Percentiles rank a stretch among this genome's conserved stretches.
Evolutionary conservation across 495 filamentous ascomycete species (phyloP).

Genomic region (Neurospora sp.): DNA sequence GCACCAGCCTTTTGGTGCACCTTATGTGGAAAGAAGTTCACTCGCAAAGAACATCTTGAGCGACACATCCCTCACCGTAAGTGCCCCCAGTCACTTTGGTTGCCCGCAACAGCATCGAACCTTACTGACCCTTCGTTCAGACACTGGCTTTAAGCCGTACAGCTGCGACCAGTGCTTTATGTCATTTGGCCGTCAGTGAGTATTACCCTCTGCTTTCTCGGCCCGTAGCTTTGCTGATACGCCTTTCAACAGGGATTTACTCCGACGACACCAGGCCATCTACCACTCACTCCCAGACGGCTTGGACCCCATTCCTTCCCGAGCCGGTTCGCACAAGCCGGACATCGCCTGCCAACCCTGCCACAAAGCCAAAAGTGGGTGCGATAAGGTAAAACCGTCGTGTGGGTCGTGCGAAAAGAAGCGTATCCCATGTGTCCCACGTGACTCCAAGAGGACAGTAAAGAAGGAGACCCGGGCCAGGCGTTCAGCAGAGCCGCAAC

Average conservation of each 20-base stretch:
- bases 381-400: constrained; percentile 56
- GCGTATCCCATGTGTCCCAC: not conserved
- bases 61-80: constrained; percentile 52
- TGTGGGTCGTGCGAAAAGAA: constrained; percentile 48
- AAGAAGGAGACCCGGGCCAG: not conserved
- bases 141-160: constrained; percentile 57
- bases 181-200: constrained; percentile 51
- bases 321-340: constrained; percentile 7
- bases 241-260: constrained; percentile 39
- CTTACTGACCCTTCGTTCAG: constrained; percentile 28
- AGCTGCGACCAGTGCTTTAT: constrained; percentile 49
- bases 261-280: constrained; percentile 46
- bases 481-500: not conserved
- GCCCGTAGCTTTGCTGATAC: constrained; percentile 10
- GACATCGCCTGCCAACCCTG: constrained; percentile 48
- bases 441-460: not conserved
- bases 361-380: constrained; percentile 55
- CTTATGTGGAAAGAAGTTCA: constrained; percentile 55
- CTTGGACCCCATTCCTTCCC: not conserved
- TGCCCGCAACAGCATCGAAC: not conserved
- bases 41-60: constrained; percentile 56
- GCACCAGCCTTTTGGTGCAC: constrained; percentile 37
- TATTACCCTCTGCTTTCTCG: not conserved
- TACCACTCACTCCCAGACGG: constrained; percentile 25
- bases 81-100: constrained; percentile 10